Base-by-base conservation (phyloP, 2,329 filamentous ascomycete genomes). In the Cordyceps militaris region DNA sequence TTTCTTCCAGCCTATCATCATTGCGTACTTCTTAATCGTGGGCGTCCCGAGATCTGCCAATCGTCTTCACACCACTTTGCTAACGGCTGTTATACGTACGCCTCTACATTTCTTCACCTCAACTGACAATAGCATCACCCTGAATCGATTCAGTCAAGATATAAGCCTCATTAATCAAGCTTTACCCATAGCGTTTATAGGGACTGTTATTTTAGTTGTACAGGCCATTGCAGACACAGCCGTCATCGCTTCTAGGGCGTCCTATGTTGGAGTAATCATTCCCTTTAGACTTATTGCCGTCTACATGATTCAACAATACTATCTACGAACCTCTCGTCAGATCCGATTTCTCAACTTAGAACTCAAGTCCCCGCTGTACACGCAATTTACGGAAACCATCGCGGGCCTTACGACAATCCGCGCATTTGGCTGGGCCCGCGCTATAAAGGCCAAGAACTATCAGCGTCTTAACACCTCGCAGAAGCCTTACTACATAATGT, bases 271-370 rank as follows among this genome's bases (percentile, higher is more conserved):
- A 0, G 71, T 73, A 4, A 69, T 71, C 5, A 71, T 79, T 50
- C 77, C 78, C 0, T 58, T 74, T 1, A 70, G 75, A 2, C 63
- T 78, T 23, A 56, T 71, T 8, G 66, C 71, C 2, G 64, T 79
- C 14, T 76, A 76, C 56, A 56, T 74, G 8, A 70, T 81, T 10
- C 79, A 81, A 58, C 75, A 75, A 43, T 74, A 78, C 61, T 83
- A 83, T 60, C 71, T 83, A n/a, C 71, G 76, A 6, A 83, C 80
- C 1, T 82, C 79, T 0, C 77, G 79, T 4, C 80, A 82, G 57
- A 66, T 83, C 7, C 74, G 81, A 51, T 72, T 80, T 28, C 67
- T 82, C 8, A 80, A 83, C 62, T 70, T 72, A 8, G 70, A 72
- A 21, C 61, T 65, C 44, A 71, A 71, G 13, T 67, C 69, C 0